Percentiles rank a stretch among this genome's conserved stretches.
These are phyloP conservation scores for Haplographium delicatum DNA, from an alignment of 495 filamentous ascomycete genomes.

Conservation along the genomic window DNA sequence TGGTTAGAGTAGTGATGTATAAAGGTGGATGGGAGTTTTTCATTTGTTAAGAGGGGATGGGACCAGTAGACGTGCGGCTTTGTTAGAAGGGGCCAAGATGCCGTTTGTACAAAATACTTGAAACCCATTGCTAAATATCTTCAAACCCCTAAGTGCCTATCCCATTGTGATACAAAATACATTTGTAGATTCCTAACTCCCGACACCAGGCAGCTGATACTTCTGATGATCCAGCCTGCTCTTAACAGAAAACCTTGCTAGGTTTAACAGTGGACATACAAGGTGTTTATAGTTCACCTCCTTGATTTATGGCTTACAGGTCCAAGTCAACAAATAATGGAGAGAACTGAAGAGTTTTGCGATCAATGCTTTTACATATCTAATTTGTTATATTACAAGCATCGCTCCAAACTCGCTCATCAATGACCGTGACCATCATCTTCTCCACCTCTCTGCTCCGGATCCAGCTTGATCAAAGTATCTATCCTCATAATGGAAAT, in stretches of 20 bases:
- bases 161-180: too few species aligned
- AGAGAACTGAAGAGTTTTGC: too few species aligned
- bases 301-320: too few species aligned
- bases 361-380: slow-evolving; percentile 23
- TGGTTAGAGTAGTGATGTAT: slow-evolving; percentile 49
- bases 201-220: too few species aligned
- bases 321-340: too few species aligned
- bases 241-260: too few species aligned
- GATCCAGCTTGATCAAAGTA: slow-evolving; percentile 97
- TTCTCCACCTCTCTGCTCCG: slow-evolving; percentile 67
- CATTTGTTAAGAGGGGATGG: slow-evolving; percentile 6
- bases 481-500: slow-evolving; percentile 99
- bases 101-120: slow-evolving; percentile 25
- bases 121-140: too few species aligned
- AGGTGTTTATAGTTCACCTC: too few species aligned
- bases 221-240: too few species aligned
- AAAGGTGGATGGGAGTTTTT: slow-evolving; percentile 11
- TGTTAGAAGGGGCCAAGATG: slow-evolving; percentile 16
- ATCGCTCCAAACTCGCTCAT: slow-evolving; percentile 13
- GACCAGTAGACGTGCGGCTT: slow-evolving; percentile 12
- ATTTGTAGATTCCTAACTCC: too few species aligned
- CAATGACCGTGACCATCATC: slow-evolving; percentile 74
- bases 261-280: too few species aligned
- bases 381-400: slow-evolving; percentile 25
- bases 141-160: background rate